Evolutionary conservation across 306 rosid genomes (phyloP), one percentile per base, ranked within the genome.

Genomic region (Leucaena leucocephala): DNA sequence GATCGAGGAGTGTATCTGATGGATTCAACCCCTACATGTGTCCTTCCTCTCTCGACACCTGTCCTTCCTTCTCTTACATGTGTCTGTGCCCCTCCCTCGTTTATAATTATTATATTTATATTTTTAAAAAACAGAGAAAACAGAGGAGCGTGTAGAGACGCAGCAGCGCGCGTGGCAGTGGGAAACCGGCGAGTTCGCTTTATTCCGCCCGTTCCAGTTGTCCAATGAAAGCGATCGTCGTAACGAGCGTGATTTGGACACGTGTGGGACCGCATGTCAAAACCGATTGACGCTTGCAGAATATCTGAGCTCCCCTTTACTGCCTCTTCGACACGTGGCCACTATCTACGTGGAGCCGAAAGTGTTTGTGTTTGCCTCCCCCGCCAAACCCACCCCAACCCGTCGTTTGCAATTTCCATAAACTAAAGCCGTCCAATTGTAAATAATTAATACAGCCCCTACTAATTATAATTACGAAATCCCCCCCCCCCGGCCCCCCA

Each of bases 181-280:
- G 35, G 62, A 1, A 54, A 38, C 50, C 11, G 5, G 75, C 77
- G 71, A 76, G 78, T 61, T 63, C 61, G 58, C 70, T 78, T 76
- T 75, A 64, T 42, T 65, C 5, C 62, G 71, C 39, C 71, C 16
- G 76, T 64, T 74, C 74, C 73, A 63, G 88, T 78, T 80, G 88
- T 80, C 69, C 38, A 84, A 78, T 70, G 85, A 82, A 85, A 85
- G 59, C 57, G 80, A 78, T 52, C 21, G 33, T 81, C 81, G 82
- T 76, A 81, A 78, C 65, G 74, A 83, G 54, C 49, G 81, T 63
- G 76, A 76, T 72, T 43, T 43, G 4, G 86, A 87, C 91, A 82
- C 91, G 87, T 87, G 87, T 81, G 87, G 89, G 86, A 63, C 86
- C 88, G 80, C 84, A 78, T 75, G 90, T 87, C 87, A 87, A 85